phyloP scores from a whole-genome alignment of 495 filamentous ascomycete species.

The Penicillium coffeae region DNA sequence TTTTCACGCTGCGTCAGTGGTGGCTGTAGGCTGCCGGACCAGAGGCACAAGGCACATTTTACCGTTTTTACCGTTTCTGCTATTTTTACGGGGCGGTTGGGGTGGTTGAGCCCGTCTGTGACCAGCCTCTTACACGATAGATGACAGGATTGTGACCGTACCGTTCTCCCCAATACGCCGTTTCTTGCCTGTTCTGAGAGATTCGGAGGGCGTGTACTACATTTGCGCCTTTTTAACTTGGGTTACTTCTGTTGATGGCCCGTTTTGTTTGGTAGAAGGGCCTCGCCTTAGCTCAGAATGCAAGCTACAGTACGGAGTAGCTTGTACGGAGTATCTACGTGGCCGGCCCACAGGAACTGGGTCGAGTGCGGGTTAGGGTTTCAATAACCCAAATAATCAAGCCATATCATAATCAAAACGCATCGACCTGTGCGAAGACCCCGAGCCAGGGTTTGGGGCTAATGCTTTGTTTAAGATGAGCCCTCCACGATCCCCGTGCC shows the following conservation, averaged over 20 bases:
- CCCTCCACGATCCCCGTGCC: constrained; percentile 4
- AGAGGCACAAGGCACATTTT: constrained; percentile 10
- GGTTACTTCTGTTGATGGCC: background rate
- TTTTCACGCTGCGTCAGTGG: constrained; percentile 23
- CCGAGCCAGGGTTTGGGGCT: constrained; percentile 6
- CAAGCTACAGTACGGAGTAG: too few relatives aligned
- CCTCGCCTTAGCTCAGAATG: too few relatives aligned
- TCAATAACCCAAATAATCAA: background rate
- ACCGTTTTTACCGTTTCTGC: background rate
- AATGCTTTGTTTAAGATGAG: background rate
- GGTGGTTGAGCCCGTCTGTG: too few relatives aligned
- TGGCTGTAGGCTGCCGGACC: constrained; percentile 8
- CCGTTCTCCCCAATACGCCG: background rate
- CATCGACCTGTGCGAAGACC: too few relatives aligned
- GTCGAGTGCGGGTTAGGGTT: constrained; percentile 11
- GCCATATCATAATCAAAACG: too few relatives aligned
- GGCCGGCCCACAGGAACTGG: constrained; percentile 16
- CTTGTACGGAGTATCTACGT: too few relatives aligned
- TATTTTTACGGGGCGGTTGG: too few relatives aligned
- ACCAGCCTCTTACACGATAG: background rate
- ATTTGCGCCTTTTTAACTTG: too few relatives aligned
- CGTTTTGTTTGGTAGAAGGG: too few relatives aligned
- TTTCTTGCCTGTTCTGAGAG: background rate
- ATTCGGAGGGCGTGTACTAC: too few relatives aligned
- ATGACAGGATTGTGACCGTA: background rate